Percentiles rank a stretch among this genome's conserved stretches.
phyloP scores from a whole-genome alignment of 2,329 filamentous ascomycete genomes.

The Aureobasidium sp. region DNA sequence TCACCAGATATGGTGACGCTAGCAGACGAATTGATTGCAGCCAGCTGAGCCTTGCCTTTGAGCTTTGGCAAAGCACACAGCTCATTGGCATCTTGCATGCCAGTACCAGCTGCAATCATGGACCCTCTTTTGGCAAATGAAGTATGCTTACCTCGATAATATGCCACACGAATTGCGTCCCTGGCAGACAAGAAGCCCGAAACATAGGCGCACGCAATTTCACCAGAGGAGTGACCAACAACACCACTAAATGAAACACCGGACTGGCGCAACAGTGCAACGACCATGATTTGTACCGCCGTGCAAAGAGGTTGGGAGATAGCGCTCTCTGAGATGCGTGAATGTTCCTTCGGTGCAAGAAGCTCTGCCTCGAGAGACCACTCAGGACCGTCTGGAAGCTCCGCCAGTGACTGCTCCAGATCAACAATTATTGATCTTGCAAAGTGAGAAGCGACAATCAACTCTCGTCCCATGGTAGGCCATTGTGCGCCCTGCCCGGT shows the following conservation, averaged over 20 bases:
- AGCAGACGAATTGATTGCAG: slow-evolving; percentile 33
- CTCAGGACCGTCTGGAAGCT: neutral
- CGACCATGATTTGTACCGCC: slow-evolving; percentile 46
- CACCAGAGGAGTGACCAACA: slow-evolving; percentile 28
- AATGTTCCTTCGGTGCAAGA: neutral
- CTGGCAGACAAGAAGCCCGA: slow-evolving; percentile 17
- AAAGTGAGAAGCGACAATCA: neutral
- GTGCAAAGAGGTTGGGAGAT: slow-evolving; percentile 45
- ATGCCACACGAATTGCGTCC: slow-evolving; percentile 19
- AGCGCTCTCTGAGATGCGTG: slow-evolving; percentile 16
- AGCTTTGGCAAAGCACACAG: neutral
- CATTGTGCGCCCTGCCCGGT: slow-evolving; percentile 33
- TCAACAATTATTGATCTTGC: slow-evolving; percentile 10
- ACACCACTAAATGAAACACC: slow-evolving; percentile 20
- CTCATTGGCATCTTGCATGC: slow-evolving; percentile 18
- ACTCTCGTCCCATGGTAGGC: slow-evolving; percentile 25
- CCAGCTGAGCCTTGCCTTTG: slow-evolving; percentile 16
- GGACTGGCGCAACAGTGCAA: slow-evolving; percentile 31
- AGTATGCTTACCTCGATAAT: slow-evolving; percentile 18
- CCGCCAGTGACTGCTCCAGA: slow-evolving; percentile 13
- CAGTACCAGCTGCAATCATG: slow-evolving; percentile 31
- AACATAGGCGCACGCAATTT: slow-evolving; percentile 29
- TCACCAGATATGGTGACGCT: slow-evolving; percentile 43
- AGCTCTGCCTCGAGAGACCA: neutral
- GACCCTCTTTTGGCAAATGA: neutral